Evolutionary conservation across 257 asterid genomes (phyloP).

Genomic region (Lavandula angustifolia): DNA sequence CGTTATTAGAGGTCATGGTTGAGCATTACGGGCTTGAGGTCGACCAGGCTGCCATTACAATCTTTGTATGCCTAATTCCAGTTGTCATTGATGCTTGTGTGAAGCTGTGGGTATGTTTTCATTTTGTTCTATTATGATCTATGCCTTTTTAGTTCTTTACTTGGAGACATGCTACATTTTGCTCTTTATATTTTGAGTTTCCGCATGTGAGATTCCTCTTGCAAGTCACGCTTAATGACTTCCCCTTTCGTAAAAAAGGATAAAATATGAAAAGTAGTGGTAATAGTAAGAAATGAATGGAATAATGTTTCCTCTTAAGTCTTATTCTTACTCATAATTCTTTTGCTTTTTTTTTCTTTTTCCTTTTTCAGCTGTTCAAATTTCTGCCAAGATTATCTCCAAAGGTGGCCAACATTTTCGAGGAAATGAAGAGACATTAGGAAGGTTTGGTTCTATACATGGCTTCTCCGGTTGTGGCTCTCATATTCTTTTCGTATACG

Average conservation of each 20-base stretch:
- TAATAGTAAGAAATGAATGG: not conserved
- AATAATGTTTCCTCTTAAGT: not conserved
- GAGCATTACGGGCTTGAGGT: constrained; percentile 88
- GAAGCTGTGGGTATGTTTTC: constrained; percentile 85
- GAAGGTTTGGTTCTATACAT: constrained; percentile 8
- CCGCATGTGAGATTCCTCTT: constrained; percentile 5
- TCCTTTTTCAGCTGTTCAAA: constrained; percentile 64
- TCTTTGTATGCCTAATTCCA: constrained; percentile 75
- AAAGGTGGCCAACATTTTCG: constrained; percentile 71
- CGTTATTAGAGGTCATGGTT: constrained; percentile 68
- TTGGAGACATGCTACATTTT: constrained; percentile 10
- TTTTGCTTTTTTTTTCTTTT: not conserved
- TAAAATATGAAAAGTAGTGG: not conserved
- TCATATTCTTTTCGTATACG: constrained; percentile 34
- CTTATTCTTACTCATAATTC: constrained; percentile 8
- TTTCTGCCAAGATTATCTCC: constrained; percentile 84
- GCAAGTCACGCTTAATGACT: not conserved
- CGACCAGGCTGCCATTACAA: constrained; percentile 65
- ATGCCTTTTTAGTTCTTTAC: not conserved
- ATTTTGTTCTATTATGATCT: not conserved
- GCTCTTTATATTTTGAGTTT: constrained; percentile 14
- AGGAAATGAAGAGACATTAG: constrained; percentile 86
- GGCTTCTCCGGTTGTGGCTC: constrained; percentile 16
- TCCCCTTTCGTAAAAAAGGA: not conserved
- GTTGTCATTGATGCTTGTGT: constrained; percentile 84